phyloP scores from a whole-genome alignment of 495 filamentous ascomycete genomes.

The Xanthoparmelia taractica region DNA sequence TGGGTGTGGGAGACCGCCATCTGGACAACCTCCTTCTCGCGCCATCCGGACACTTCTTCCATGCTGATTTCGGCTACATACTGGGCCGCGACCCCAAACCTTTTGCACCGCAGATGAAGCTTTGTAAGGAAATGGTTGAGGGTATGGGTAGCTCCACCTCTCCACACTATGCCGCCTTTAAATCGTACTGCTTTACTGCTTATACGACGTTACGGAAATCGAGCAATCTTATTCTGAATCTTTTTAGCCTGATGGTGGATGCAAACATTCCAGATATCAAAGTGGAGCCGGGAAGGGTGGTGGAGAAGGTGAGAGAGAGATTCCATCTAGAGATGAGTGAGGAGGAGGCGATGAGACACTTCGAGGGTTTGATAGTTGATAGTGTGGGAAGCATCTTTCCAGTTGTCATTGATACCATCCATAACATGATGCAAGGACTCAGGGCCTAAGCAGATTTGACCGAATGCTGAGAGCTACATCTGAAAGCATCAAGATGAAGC shows the following conservation, averaged over 20 bases:
- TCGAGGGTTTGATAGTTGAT: slow-evolving; percentile 82
- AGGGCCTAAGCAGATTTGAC: slow-evolving; percentile 44
- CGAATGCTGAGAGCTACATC: not conserved
- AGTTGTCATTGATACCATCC: slow-evolving; percentile 88
- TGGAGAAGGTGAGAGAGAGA: slow-evolving; percentile 87
- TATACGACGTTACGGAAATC: slow-evolving; percentile 87
- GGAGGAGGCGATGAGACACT: slow-evolving; percentile 81
- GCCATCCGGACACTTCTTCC: slow-evolving; percentile 93
- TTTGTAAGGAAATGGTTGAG: slow-evolving; percentile 96
- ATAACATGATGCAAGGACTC: slow-evolving; percentile 89
- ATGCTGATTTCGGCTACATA: slow-evolving; percentile 96
- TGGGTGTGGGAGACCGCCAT: slow-evolving; percentile 96
- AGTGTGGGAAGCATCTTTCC: slow-evolving; percentile 81
- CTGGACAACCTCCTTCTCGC: slow-evolving; percentile 90
- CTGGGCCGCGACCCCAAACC: slow-evolving; percentile 96
- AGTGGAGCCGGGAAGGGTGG: slow-evolving; percentile 84
- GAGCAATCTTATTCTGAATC: slow-evolving; percentile 83
- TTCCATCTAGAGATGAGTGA: slow-evolving; percentile 90
- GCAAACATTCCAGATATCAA: slow-evolving; percentile 94
- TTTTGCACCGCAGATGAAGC: slow-evolving; percentile 93
- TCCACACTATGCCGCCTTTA: slow-evolving; percentile 76
- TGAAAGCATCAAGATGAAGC: not conserved
- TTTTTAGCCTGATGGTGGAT: slow-evolving; percentile 95
- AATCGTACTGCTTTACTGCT: slow-evolving; percentile 91
- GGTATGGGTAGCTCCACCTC: slow-evolving; percentile 85